Evolutionary conservation across 2,329 filamentous ascomycete genomes (phyloP).

Genomic region (Aspergillus sp.): DNA sequence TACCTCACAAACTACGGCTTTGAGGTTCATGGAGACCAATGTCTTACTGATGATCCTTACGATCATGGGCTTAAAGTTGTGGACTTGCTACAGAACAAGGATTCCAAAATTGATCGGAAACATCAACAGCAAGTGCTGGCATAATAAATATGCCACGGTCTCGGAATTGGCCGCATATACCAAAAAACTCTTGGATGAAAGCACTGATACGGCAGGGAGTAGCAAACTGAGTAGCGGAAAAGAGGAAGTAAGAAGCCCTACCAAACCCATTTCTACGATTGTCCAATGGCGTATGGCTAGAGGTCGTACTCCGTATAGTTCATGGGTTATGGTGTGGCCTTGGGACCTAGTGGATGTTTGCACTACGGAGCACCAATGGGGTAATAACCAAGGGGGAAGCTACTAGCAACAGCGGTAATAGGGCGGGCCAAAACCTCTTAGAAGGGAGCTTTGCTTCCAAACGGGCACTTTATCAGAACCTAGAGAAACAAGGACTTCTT

Average conservation of each 20-base stretch:
- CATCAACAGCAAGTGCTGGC: constrained; percentile 31
- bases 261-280: neutral
- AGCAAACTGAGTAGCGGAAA: constrained; percentile 1
- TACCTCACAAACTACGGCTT: constrained; percentile 39
- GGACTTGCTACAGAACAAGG: constrained; percentile 30
- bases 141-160: constrained; percentile 29
- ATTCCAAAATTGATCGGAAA: constrained; percentile 32
- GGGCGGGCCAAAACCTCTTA: constrained; percentile 12
- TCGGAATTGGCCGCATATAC: constrained; percentile 24
- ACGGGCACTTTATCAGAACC: constrained; percentile 29
- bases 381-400: constrained; percentile 2
- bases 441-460: constrained; percentile 24
- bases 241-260: neutral
- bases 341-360: constrained; percentile 10
- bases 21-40: constrained; percentile 34
- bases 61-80: constrained; percentile 29
- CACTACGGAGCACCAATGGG: constrained; percentile 13
- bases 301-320: constrained; percentile 12
- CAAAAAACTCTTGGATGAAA: constrained; percentile 13
- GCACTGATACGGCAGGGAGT: constrained; percentile 18
- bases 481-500: constrained; percentile 33
- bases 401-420: constrained; percentile 13
- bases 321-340: constrained; percentile 18
- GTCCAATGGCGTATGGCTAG: neutral
- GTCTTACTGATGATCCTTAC: constrained; percentile 30